phyloP scores from a whole-genome alignment of 192 early-diverging fungal species.

The Phlyctochytrium arcticum region DNA sequence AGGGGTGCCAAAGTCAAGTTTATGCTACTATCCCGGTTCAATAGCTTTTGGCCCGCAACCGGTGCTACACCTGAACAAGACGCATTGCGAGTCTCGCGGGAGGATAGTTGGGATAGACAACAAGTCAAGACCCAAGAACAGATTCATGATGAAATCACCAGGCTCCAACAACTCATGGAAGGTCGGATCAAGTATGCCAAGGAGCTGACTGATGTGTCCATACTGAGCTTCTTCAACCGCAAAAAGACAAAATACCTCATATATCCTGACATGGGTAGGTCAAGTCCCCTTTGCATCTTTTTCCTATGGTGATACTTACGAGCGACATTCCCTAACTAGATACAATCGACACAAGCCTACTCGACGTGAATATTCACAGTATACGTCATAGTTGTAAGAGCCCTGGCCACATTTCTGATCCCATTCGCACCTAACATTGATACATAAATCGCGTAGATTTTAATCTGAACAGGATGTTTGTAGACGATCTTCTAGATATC shows the following conservation, averaged over 20 bases:
- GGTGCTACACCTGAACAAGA: no score
- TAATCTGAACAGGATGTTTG: slow-evolving; percentile 10
- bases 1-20: neutral
- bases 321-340: neutral
- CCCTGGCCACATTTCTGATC: neutral
- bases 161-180: neutral
- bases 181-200: neutral
- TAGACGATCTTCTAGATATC: slow-evolving; percentile 8
- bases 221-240: no score
- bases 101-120: neutral
- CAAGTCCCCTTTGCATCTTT: no score
- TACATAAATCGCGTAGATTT: neutral
- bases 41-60: neutral
- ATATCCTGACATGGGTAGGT: neutral
- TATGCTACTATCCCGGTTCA: neutral
- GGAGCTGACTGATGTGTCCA: neutral
- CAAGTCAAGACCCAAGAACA: neutral
- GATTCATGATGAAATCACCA: neutral
- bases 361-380: slow-evolving; percentile 7
- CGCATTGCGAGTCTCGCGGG: neutral
- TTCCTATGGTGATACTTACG: no score
- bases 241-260: neutral
- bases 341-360: slow-evolving; percentile 7
- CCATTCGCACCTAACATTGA: neutral
- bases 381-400: slow-evolving; percentile 8